Evolutionary conservation across 257 asterid species (phyloP).

Genomic region (Vinca minor): DNA sequence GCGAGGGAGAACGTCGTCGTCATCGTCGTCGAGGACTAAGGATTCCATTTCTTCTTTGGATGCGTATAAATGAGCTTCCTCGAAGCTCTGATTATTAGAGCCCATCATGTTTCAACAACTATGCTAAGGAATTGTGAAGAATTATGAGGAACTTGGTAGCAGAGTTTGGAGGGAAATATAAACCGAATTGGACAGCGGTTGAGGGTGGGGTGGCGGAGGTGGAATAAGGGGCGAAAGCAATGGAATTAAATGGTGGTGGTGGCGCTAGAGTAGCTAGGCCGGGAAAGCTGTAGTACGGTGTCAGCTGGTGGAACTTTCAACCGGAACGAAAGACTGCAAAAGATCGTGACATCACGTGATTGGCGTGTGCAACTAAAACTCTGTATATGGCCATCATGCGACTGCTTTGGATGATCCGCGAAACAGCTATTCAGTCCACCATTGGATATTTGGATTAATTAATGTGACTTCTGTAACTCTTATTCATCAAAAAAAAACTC

Average conservation of each 20-base stretch:
- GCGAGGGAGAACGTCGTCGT: constrained; percentile 31
- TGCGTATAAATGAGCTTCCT: constrained; percentile 42
- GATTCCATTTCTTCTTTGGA: constrained; percentile 58
- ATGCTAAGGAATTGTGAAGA: neutral
- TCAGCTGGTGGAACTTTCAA: neutral
- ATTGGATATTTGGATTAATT: no score
- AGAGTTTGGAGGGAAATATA: neutral
- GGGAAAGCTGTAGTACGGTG: constrained; percentile 2
- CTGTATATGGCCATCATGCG: neutral
- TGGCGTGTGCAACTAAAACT: constrained; percentile 16
- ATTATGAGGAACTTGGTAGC: neutral
- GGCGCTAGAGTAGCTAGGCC: constrained; percentile 8
- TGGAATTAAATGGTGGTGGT: neutral
- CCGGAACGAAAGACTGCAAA: neutral
- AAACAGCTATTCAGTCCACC: no score
- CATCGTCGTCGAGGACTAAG: constrained; percentile 38
- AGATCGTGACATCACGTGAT: constrained; percentile 27
- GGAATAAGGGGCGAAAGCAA: no score
- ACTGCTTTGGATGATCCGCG: neutral
- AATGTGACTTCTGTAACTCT: no score
- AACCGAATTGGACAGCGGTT: constrained; percentile 15
- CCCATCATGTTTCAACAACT: constrained; percentile 50
- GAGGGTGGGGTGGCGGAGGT: neutral
- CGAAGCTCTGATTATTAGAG: constrained; percentile 47
- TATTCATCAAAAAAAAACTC: no score